Evolutionary conservation across 78 protist species (phyloP).

Genomic region (Neovahlkampfia damariscottae): DNA sequence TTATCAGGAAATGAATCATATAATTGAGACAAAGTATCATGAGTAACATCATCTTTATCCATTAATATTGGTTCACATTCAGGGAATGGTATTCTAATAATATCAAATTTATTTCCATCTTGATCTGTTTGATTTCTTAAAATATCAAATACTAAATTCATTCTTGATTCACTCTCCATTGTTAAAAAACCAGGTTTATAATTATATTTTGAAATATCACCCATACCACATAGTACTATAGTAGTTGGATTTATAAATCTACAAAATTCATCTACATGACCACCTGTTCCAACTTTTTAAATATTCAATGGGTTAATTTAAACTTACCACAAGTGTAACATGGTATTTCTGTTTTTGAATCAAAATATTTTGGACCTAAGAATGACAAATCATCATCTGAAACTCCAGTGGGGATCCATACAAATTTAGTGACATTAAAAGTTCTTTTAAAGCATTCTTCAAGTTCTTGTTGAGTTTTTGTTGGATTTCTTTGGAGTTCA

Average conservation of each 20-base stretch:
- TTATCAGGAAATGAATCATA: not conserved
- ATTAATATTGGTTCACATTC: not conserved
- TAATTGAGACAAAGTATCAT: not conserved
- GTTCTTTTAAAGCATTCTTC: conserved; percentile 7
- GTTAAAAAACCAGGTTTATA: not conserved
- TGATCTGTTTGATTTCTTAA: conserved; percentile 15
- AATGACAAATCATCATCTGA: conserved; percentile 6
- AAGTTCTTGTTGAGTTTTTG: not conserved
- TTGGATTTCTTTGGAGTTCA: conserved; percentile 14
- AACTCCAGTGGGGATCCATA: conserved; percentile 10
- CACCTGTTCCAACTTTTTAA: conserved; percentile 7
- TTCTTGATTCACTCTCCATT: not conserved
- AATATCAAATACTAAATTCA: not conserved
- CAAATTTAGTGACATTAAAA: conserved; percentile 5
- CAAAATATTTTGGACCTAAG: not conserved
- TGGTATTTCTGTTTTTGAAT: not conserved
- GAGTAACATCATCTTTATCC: not conserved
- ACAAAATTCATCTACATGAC: conserved; percentile 27
- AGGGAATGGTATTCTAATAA: conserved; percentile 6
- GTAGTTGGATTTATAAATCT: conserved; percentile 4
- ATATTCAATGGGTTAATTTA: no score
- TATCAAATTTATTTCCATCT: conserved; percentile 9
- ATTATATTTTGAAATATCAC: not conserved
- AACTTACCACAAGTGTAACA: no score
- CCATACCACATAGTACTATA: not conserved